Evolutionary conservation across 2,329 filamentous ascomycete species (phyloP).

Genomic region (Leptographium procerum): DNA sequence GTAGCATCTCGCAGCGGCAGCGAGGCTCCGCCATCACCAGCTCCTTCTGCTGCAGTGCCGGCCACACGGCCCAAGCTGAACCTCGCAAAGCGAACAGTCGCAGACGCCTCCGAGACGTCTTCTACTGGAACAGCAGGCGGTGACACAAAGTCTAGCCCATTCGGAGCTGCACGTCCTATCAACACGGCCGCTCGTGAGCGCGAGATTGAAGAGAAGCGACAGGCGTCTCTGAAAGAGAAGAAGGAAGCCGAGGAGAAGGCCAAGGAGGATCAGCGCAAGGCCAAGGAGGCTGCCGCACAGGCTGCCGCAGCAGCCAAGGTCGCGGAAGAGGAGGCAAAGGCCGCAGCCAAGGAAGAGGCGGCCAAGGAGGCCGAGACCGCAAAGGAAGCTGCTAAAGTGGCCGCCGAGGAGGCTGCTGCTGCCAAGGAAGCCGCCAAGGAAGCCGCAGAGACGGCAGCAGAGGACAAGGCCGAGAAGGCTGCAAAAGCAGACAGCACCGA

Average conservation of each 20-base stretch:
- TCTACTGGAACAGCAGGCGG: constrained; percentile 40
- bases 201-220: constrained; percentile 80
- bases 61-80: constrained; percentile 71
- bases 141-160: constrained; percentile 80
- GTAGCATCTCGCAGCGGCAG: constrained; percentile 61
- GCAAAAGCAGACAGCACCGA: not conserved
- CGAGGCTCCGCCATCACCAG: constrained; percentile 63
- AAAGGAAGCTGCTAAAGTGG: constrained; percentile 12
- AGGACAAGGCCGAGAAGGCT: not conserved
- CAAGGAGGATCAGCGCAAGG: constrained; percentile 58
- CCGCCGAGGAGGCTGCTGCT: not conserved
- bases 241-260: constrained; percentile 78
- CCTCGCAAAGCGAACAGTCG: constrained; percentile 80
- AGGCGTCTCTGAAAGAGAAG: constrained; percentile 65
- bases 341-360: not conserved
- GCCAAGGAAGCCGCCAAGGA: constrained; percentile 8
- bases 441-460: not conserved
- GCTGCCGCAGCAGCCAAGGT: constrained; percentile 22
- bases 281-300: constrained; percentile 54
- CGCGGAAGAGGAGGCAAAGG: constrained; percentile 10
- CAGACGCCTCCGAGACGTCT: constrained; percentile 48
- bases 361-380: not conserved
- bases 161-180: constrained; percentile 86
- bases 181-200: constrained; percentile 84
- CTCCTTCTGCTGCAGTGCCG: constrained; percentile 34